Evolutionary conservation across 164 flowering plant species (phyloP).

Genomic region (Kingdonia uniflora): DNA sequence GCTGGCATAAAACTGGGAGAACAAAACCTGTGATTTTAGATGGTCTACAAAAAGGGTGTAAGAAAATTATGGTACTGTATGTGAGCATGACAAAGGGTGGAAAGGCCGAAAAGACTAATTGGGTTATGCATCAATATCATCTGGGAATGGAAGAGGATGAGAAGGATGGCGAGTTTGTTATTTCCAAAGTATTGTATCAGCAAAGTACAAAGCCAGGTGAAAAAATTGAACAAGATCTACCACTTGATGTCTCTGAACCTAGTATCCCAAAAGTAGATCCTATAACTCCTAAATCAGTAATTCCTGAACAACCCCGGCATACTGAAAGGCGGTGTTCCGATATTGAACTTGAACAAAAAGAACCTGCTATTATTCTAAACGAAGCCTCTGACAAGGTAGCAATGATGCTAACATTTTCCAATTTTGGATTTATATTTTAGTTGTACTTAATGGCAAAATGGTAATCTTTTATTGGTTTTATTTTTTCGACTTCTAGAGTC

Average conservation of each 20-base stretch:
- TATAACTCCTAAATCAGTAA: constrained; percentile 58
- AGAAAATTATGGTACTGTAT: constrained; percentile 94
- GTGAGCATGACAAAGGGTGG: constrained; percentile 44
- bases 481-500: constrained; percentile 3
- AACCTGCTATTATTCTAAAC: constrained; percentile 4
- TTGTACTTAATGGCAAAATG: too few relatives aligned
- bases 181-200: constrained; percentile 82
- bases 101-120: constrained; percentile 80
- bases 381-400: constrained; percentile 33
- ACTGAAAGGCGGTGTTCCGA: constrained; percentile 27
- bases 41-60: constrained; percentile 76
- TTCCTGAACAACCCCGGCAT: constrained; percentile 60
- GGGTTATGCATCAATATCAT: constrained; percentile 99
- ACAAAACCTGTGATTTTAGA: constrained; percentile 78
- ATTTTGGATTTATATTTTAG: too few relatives aligned
- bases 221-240: constrained; percentile 35
- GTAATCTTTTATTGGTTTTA: too few relatives aligned
- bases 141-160: constrained; percentile 87
- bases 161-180: constrained; percentile 69
- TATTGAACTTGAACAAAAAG: constrained; percentile 14
- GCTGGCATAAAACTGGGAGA: constrained; percentile 98
- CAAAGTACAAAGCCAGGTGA: constrained; percentile 52
- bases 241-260: constrained; percentile 21
- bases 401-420: too few relatives aligned
- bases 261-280: constrained; percentile 43